Conservation (phyloP, 768 basidiomycete species). For the Termitomyces sp. region DNA sequence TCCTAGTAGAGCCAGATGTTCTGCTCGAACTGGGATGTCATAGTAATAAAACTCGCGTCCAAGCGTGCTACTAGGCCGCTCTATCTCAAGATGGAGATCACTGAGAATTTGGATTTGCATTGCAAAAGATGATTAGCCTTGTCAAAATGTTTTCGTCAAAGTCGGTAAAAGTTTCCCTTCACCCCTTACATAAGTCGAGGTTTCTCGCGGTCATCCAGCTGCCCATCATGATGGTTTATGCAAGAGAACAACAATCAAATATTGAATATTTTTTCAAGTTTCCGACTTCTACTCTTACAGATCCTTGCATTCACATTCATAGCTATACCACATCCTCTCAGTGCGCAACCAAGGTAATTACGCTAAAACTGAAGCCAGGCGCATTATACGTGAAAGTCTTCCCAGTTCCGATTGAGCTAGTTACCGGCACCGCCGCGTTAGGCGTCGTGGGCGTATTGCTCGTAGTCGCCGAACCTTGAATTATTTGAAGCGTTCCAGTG, state of each 20-base stretch:
- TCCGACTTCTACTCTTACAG: neutral
- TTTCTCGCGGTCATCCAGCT: neutral
- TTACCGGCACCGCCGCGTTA: conserved; percentile 43
- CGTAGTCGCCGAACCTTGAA: conserved; percentile 45
- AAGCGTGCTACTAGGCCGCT: neutral
- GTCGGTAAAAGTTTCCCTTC: neutral
- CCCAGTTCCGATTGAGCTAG: conserved; percentile 41
- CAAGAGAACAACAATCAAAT: too few species aligned
- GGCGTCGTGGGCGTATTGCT: conserved; percentile 58
- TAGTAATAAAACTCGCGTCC: conserved; percentile 18
- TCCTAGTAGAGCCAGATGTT: conserved; percentile 31
- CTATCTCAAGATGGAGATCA: conserved; percentile 11
- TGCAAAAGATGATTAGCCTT: neutral
- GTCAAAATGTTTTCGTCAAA: too few species aligned
- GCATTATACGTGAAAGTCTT: conserved; percentile 54
- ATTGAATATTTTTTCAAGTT: too few species aligned
- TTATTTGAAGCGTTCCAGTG: conserved; percentile 43
- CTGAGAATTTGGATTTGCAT: conserved; percentile 12
- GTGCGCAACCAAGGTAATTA: conserved; percentile 33
- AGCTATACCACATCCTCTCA: conserved; percentile 4
- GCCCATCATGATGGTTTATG: too few species aligned
- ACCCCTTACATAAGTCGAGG: neutral
- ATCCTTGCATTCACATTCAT: neutral
- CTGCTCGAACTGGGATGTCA: conserved; percentile 23
- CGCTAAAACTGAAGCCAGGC: conserved; percentile 41